phyloP scores from a whole-genome alignment of 768 basidiomycete species.

The Heimioporus sp. region DNA sequence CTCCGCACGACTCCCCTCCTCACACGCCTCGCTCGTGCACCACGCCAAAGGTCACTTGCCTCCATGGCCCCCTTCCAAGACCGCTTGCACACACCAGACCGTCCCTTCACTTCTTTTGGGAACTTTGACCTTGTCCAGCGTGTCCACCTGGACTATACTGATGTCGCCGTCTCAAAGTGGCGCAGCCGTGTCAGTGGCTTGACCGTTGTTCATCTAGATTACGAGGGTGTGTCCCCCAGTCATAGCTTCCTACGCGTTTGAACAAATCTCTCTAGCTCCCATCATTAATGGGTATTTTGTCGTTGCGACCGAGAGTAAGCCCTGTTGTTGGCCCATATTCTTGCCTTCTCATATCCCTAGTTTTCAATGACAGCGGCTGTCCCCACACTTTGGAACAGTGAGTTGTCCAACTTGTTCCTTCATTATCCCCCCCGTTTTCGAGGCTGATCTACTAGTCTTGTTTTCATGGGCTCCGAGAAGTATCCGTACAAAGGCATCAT shows the following conservation, averaged over 20 bases:
- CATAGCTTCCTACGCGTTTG: conserved; percentile 9
- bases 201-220: conserved; percentile 86
- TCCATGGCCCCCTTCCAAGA: conserved; percentile 30
- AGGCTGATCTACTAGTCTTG: conserved; percentile 48
- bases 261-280: conserved; percentile 52
- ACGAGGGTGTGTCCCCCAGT: conserved; percentile 60
- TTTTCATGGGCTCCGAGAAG: conserved; percentile 94
- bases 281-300: conserved; percentile 91
- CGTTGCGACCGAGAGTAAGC: conserved; percentile 84
- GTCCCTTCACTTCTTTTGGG: conserved; percentile 44
- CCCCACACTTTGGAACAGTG: conserved; percentile 97
- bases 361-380: conserved; percentile 92
- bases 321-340: background rate
- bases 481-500: conserved; percentile 97
- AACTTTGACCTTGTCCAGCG: conserved; percentile 84
- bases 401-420: conserved; percentile 25
- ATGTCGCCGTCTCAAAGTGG: conserved; percentile 86
- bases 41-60: conserved; percentile 15
- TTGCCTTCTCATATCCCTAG: conserved; percentile 37
- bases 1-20: conserved; percentile 2
- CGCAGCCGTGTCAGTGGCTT: conserved; percentile 84
- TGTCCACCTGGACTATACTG: conserved; percentile 73
- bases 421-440: background rate
- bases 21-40: background rate
- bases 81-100: conserved; percentile 14